Evolutionary conservation across 306 rosid genomes (phyloP).

Genomic region (Lablab purpureus): DNA sequence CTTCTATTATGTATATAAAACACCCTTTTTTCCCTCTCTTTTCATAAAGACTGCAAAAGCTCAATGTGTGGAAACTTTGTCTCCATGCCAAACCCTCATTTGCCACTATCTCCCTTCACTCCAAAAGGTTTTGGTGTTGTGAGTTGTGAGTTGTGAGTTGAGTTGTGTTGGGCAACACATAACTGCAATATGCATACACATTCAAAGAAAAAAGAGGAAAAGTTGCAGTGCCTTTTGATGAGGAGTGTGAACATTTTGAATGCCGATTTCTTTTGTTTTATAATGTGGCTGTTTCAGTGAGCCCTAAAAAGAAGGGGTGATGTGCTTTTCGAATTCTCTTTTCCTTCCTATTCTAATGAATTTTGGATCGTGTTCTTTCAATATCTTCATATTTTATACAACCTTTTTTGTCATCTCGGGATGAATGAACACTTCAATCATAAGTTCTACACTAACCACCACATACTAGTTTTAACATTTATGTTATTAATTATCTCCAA

Average conservation of each 20-base stretch:
- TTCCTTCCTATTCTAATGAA: slow-evolving; percentile 36
- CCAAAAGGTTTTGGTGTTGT: too few relatives aligned
- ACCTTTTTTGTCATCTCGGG: slow-evolving; percentile 56
- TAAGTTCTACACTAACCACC: slow-evolving; percentile 1
- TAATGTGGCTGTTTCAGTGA: slow-evolving; percentile 5
- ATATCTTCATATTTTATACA: slow-evolving; percentile 49
- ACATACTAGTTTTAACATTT: background rate
- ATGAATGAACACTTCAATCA: slow-evolving; percentile 52
- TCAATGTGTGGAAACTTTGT: slow-evolving; percentile 68
- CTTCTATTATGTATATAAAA: too few relatives aligned
- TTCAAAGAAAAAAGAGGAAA: slow-evolving; percentile 34
- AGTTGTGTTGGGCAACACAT: slow-evolving; percentile 45
- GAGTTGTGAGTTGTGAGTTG: too few relatives aligned
- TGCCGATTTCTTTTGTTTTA: slow-evolving; percentile 6
- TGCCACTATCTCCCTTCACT: slow-evolving; percentile 35
- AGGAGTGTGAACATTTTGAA: slow-evolving; percentile 48
- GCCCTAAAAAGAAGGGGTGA: slow-evolving; percentile 62
- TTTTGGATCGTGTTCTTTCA: slow-evolving; percentile 45
- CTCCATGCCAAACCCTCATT: slow-evolving; percentile 51
- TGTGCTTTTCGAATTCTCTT: slow-evolving; percentile 29
- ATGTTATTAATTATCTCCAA: background rate
- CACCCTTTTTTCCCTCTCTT: background rate
- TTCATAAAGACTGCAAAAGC: slow-evolving; percentile 70
- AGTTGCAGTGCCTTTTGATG: slow-evolving; percentile 51
- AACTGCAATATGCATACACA: background rate